Evolutionary conservation across 2,329 filamentous ascomycete species (phyloP), one percentile per base, ranked within the genome.

Genomic region (Fusarium multiceps): DNA sequence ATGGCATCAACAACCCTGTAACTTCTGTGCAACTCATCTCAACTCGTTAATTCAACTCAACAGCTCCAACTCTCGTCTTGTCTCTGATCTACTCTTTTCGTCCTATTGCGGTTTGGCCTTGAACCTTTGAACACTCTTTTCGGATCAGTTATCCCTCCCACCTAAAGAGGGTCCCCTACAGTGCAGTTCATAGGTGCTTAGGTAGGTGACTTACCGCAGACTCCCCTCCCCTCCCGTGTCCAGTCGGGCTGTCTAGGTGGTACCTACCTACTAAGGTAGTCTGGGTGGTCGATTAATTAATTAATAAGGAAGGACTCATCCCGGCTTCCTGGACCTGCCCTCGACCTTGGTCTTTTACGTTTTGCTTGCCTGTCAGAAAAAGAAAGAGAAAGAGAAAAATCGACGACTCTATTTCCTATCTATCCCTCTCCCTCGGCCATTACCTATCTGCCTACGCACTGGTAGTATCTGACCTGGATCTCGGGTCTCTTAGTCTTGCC

Each of bases 271-370:
- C 32, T 18, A 18, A 34, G 34, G 34, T 37, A 37, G 34, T 37
- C 34, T 37, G 34, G 3, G 34, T 37, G 34, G 34, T 37, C 34
- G 34, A 37, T 37, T 18, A n/a, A 55, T 51, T 53, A 54, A 67
- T 70, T 70, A 70, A 67, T 70, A 69, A 70, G 66, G 62, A 63
- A 66, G 34, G 34, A 67, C 66, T 28, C 63, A 70, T 69, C 68
- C 68, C 63, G 55, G 63, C 56, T 25, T 58, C 48, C 55, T 58
- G 27, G 42, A 32, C 34, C 25, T 63, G 34, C 49, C 23, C 53
- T 46, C 16, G 46, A 49, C 55, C 66, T 69, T 42, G 40, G 25
- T 55, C 18, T 63, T 63, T 41, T 25, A 14, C 14, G 30, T 49
- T 49, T 21, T 43, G 48, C 21, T 27, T 59, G 27, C 32, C 20